These are phyloP conservation scores for Scenedesmus sp. DNA, from an alignment of 163 green algal genomes.

Conservation along the genomic window DNA sequence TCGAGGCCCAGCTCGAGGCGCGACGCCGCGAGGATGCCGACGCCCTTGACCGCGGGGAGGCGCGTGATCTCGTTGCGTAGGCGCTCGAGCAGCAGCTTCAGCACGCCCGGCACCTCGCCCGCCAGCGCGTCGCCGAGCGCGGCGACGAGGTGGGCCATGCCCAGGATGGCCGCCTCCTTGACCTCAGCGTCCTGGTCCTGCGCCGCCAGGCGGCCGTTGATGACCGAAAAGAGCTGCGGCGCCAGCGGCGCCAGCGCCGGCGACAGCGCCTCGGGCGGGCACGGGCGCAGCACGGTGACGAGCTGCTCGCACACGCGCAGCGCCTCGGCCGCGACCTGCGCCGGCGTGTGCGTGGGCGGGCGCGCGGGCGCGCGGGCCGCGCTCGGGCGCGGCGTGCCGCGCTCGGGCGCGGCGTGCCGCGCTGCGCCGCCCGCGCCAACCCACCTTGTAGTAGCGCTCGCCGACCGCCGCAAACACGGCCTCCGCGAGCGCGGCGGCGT, in stretches of 20 bases:
- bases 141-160: conserved; percentile 71
- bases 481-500: conserved; percentile 51
- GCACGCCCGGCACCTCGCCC: conserved; percentile 52
- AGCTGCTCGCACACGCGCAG: conserved; percentile 81
- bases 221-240: conserved; percentile 58
- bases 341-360: too few relatives aligned
- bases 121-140: conserved; percentile 70
- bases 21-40: conserved; percentile 67
- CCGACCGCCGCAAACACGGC: conserved; percentile 67
- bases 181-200: conserved; percentile 90
- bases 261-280: conserved; percentile 9
- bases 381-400: too few relatives aligned
- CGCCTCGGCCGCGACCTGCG: conserved; percentile 79
- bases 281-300: conserved; percentile 59
- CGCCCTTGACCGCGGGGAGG: conserved; percentile 83
- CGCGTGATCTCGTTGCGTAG: conserved; percentile 93
- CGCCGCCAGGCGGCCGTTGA: conserved; percentile 58
- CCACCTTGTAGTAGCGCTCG: conserved; percentile 95
- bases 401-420: too few relatives aligned
- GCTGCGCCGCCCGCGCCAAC: too few relatives aligned
- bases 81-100: conserved; percentile 87
- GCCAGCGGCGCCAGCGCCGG: conserved; percentile 53
- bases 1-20: conserved; percentile 56
- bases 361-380: too few relatives aligned
- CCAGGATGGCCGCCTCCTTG: conserved; percentile 91